These are phyloP conservation scores for Sanghuangporus weigelae DNA, from an alignment of 1,284 basidiomycete species.

Conservation along the genomic window DNA sequence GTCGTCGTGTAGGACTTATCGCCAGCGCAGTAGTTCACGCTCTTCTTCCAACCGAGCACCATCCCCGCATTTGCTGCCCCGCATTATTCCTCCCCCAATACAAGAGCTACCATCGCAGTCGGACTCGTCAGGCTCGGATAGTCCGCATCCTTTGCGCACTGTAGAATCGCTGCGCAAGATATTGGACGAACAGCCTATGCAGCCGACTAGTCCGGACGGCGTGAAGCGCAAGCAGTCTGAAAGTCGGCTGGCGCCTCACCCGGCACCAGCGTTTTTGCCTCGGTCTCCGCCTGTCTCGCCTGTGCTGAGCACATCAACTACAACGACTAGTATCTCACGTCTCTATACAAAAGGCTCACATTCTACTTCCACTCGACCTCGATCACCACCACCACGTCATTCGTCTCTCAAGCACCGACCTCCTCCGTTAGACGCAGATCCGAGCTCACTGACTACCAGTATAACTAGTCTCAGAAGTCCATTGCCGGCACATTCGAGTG, in stretches of 20 bases:
- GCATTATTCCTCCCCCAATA: conserved; percentile 48
- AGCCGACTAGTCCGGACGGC: conserved; percentile 26
- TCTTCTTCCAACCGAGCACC: conserved; percentile 31
- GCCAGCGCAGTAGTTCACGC: conserved; percentile 30
- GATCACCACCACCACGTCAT: conserved; percentile 46
- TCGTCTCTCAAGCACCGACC: conserved; percentile 51
- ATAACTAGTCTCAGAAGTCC: not conserved
- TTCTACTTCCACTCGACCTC: conserved; percentile 50
- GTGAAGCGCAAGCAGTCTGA: conserved; percentile 19
- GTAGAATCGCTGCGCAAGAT: conserved; percentile 64
- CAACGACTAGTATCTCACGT: conserved; percentile 68
- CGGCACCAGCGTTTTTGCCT: conserved; percentile 28
- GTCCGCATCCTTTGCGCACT: conserved; percentile 50
- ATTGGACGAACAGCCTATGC: conserved; percentile 44
- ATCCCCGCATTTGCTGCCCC: conserved; percentile 23
- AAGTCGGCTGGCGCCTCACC: conserved; percentile 17
- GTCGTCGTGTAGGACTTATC: conserved; percentile 18
- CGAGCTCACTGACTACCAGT: not conserved
- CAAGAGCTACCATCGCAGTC: conserved; percentile 50
- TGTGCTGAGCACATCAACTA: conserved; percentile 53
- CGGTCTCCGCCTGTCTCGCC: conserved; percentile 47
- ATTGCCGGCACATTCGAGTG: conserved; percentile 23
- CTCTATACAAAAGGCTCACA: conserved; percentile 53
- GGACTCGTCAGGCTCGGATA: conserved; percentile 35
- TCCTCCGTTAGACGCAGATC: conserved; percentile 24